Conservation (phyloP, 2,329 filamentous ascomycete species). For the Sporothrix inflata region DNA sequence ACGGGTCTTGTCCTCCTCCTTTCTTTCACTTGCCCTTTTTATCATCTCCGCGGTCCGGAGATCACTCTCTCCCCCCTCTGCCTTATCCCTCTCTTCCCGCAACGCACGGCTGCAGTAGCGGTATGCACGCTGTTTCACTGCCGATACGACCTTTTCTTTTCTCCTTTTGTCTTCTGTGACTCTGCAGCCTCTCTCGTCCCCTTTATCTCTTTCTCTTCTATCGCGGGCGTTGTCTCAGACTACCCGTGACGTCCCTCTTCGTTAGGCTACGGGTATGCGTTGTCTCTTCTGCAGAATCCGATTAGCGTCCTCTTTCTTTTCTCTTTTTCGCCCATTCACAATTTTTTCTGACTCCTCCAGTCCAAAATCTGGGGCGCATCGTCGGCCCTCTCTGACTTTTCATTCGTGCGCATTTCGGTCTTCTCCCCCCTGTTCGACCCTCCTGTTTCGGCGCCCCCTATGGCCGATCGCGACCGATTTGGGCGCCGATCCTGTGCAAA, state of each 20-base stretch:
- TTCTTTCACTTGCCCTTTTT: background rate
- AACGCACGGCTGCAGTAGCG: conserved; percentile 21
- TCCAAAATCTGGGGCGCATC: background rate
- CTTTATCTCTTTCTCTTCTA: background rate
- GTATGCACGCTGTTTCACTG: conserved; percentile 19
- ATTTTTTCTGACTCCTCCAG: background rate
- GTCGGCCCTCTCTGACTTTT: background rate
- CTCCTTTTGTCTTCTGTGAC: background rate
- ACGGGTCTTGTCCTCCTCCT: too few species aligned
- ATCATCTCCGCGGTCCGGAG: background rate
- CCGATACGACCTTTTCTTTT: conserved; percentile 9
- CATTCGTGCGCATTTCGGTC: conserved; percentile 10
- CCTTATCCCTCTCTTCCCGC: background rate
- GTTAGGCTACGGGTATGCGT: background rate
- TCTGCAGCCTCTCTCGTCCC: background rate
- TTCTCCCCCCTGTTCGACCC: background rate
- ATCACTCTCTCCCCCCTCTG: background rate
- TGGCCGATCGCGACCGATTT: conserved; percentile 12
- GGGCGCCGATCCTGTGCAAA: background rate
- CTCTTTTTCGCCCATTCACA: background rate
- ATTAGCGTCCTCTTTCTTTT: background rate
- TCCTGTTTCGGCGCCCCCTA: background rate
- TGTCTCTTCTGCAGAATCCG: background rate
- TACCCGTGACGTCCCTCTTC: background rate
- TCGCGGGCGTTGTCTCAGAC: background rate